A percentile compares a stretch with the other conserved stretches of the same genome.
Evolutionary conservation across 163 green algal species (phyloP).

Genomic region (Chlamydomonas reinhardtii): DNA sequence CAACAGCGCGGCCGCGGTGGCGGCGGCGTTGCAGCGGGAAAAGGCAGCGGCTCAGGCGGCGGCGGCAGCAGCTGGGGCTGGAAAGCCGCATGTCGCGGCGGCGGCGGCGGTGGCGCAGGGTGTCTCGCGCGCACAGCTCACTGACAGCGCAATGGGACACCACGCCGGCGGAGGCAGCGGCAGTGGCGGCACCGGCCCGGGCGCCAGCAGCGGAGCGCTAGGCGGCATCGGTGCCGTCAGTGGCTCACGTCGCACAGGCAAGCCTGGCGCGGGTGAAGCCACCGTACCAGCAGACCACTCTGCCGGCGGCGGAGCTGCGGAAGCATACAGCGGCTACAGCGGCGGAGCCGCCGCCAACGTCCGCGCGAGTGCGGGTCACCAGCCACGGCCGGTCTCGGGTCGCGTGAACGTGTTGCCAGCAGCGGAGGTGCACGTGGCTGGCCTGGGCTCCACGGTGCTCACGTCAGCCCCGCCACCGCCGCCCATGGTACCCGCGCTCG

Average conservation of each 20-base stretch:
- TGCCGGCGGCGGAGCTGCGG: no score
- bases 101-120: background rate
- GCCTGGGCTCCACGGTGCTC: conserved; percentile 32
- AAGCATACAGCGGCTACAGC: no score
- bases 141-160: conserved; percentile 43
- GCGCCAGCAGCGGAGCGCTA: no score
- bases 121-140: background rate
- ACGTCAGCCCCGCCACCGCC: conserved; percentile 41
- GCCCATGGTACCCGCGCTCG: background rate
- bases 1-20: conserved; percentile 56
- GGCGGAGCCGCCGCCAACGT: background rate
- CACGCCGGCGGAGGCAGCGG: background rate
- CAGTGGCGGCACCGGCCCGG: background rate
- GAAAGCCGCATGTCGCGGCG: background rate
- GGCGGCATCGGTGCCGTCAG: background rate
- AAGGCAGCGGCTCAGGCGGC: background rate
- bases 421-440: background rate
- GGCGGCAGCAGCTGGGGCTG: conserved; percentile 1
- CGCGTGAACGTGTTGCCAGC: background rate
- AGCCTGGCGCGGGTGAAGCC: background rate
- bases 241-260: background rate
- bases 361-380: background rate
- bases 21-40: background rate
- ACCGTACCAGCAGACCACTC: no score
- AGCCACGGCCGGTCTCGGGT: background rate